Evolutionary conservation across 441 rosid species (phyloP).

Genomic region (Sinapis alba): DNA sequence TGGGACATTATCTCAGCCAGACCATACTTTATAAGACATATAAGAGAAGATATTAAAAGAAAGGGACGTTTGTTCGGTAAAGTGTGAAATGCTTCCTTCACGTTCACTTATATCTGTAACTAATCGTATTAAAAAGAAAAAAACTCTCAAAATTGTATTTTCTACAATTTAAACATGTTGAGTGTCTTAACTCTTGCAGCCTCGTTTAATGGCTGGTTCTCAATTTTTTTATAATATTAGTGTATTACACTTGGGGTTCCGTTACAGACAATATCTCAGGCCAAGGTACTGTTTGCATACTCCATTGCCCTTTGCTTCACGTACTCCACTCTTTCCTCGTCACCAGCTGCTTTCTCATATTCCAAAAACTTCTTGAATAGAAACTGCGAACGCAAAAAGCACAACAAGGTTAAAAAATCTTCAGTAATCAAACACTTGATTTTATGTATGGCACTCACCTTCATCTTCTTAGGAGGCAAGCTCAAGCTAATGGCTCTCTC

Average conservation of each 20-base stretch:
- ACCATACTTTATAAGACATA: background rate
- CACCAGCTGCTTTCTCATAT: conserved; percentile 70
- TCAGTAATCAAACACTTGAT: background rate
- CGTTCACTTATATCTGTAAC: background rate
- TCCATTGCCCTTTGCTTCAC: conserved; percentile 89
- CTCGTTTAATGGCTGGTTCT: background rate
- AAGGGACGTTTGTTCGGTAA: too few species aligned
- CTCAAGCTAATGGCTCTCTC: conserved; percentile 93
- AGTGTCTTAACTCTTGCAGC: background rate
- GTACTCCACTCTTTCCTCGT: conserved; percentile 61
- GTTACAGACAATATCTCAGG: conserved; percentile 17
- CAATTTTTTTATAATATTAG: background rate
- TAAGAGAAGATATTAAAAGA: too few species aligned
- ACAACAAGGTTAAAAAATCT: background rate
- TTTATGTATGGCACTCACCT: conserved; percentile 45
- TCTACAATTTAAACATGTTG: background rate
- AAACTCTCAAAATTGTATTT: background rate
- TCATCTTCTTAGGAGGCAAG: conserved; percentile 87
- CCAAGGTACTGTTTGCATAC: conserved; percentile 47
- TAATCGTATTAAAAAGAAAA: background rate
- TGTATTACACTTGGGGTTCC: background rate
- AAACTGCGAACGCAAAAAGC: conserved; percentile 56
- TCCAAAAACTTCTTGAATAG: conserved; percentile 87
- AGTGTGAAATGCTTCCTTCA: too few species aligned
- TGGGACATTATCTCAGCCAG: background rate